These are phyloP conservation scores for Bullera alba DNA, from an alignment of 768 basidiomycete species.

Conservation along the genomic window DNA sequence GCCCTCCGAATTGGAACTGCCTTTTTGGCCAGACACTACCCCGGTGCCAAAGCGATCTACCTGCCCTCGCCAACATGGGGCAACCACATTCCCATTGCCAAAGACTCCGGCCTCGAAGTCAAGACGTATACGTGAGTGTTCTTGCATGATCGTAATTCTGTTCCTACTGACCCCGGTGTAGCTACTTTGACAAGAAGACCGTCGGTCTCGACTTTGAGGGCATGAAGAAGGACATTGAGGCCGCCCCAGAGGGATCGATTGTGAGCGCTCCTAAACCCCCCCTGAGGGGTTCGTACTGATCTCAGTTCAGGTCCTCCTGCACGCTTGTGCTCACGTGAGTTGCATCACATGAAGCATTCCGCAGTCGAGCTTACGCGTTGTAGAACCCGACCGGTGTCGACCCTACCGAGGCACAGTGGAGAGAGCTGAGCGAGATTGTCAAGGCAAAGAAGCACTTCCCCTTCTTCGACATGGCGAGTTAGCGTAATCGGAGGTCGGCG, in stretches of 20 bases:
- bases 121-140: slow-evolving; percentile 57
- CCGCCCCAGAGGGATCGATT: slow-evolving; percentile 67
- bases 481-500: neutral
- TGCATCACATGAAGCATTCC: neutral
- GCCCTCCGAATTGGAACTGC: slow-evolving; percentile 91
- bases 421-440: slow-evolving; percentile 74
- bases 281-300: neutral
- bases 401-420: slow-evolving; percentile 89
- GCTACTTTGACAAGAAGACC: slow-evolving; percentile 73
- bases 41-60: slow-evolving; percentile 63
- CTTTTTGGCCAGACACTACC: slow-evolving; percentile 83
- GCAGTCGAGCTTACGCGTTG: neutral
- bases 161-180: slow-evolving; percentile 3
- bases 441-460: slow-evolving; percentile 85
- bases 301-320: slow-evolving; percentile 57
- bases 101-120: slow-evolving; percentile 80
- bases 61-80: slow-evolving; percentile 95
- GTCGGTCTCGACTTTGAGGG: slow-evolving; percentile 89
- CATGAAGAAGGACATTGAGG: slow-evolving; percentile 71
- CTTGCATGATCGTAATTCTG: neutral
- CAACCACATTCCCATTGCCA: slow-evolving; percentile 83
- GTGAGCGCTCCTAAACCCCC: slow-evolving; percentile 33
- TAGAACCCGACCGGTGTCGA: slow-evolving; percentile 99
- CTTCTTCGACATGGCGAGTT: slow-evolving; percentile 82
- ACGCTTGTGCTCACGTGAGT: slow-evolving; percentile 69